phyloP scores from a whole-genome alignment of 768 basidiomycete species.

The Naganishia onofrii region DNA sequence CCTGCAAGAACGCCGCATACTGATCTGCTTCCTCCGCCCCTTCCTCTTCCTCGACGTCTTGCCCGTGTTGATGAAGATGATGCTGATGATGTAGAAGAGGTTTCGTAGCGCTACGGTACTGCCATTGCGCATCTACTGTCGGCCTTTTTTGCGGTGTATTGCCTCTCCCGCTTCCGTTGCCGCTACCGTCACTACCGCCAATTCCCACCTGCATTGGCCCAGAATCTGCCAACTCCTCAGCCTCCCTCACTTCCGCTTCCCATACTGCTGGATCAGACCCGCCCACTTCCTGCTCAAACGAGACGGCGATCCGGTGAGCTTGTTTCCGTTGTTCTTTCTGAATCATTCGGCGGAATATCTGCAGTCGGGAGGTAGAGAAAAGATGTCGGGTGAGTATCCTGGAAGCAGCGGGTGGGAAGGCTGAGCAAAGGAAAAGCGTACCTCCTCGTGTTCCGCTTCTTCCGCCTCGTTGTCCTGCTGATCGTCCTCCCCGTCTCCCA shows the following conservation, averaged over 20 bases:
- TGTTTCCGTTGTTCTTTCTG: conserved; percentile 15
- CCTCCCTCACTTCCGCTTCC: conserved; percentile 22
- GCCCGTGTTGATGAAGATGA: neutral
- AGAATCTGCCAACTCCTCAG: too few relatives aligned
- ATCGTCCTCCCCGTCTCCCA: neutral
- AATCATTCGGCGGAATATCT: conserved; percentile 33
- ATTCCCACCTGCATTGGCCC: too few relatives aligned
- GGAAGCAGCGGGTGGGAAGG: neutral
- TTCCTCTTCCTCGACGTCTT: neutral
- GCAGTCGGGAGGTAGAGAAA: neutral
- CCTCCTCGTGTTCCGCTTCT: conserved; percentile 31
- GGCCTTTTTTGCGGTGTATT: neutral
- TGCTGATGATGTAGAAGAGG: neutral
- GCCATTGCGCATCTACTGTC: neutral
- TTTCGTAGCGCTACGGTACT: conserved; percentile 16
- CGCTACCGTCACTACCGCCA: neutral
- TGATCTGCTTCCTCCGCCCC: neutral
- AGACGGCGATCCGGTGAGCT: conserved; percentile 18
- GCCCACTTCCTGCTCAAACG: conserved; percentile 32
- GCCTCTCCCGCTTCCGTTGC: neutral
- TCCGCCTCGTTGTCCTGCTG: conserved; percentile 21
- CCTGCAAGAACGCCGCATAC: conserved; percentile 6
- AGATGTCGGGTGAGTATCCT: neutral
- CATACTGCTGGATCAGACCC: conserved; percentile 31
- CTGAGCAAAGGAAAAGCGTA: neutral